Percentiles rank a stretch among this genome's conserved stretches.
phyloP scores from a whole-genome alignment of 139 green algal genomes.

The Eudorina sp. region DNA sequence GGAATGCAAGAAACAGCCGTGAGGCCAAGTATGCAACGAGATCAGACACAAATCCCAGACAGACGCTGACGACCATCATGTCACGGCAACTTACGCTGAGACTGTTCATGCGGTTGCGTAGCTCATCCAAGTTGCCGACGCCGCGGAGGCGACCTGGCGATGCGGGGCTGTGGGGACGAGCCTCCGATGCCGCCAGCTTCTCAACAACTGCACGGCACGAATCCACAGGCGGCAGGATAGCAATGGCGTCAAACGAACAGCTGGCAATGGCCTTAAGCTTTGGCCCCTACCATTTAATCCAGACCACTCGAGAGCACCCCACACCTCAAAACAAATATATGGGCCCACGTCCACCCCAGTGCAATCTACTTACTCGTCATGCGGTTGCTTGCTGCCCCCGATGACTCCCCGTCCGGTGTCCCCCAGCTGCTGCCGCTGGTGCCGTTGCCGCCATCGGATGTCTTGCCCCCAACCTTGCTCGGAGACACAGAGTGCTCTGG shows the following conservation, averaged over 20 bases:
- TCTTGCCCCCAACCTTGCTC: neutral
- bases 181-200: constrained; percentile 42
- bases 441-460: constrained; percentile 1
- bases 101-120: constrained; percentile 43
- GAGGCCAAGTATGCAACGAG: no score
- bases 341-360: neutral
- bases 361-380: neutral
- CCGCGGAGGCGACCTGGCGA: constrained; percentile 39
- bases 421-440: constrained; percentile 42
- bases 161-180: constrained; percentile 1
- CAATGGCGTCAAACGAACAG: no score
- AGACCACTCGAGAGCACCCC: no score
- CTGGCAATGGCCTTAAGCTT: no score
- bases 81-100: constrained; percentile 44
- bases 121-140: constrained; percentile 46
- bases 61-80: no score
- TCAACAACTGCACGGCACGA: constrained; percentile 28
- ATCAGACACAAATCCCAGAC: no score
- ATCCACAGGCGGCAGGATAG: no score
- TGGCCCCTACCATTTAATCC: no score
- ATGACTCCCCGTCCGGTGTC: constrained; percentile 25
- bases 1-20: no score
- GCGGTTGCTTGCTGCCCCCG: neutral
- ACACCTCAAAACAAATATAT: neutral
- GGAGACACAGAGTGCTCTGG: neutral